phyloP scores from a whole-genome alignment of 345 rosid genomes.

The Ceriops zippeliana region DNA sequence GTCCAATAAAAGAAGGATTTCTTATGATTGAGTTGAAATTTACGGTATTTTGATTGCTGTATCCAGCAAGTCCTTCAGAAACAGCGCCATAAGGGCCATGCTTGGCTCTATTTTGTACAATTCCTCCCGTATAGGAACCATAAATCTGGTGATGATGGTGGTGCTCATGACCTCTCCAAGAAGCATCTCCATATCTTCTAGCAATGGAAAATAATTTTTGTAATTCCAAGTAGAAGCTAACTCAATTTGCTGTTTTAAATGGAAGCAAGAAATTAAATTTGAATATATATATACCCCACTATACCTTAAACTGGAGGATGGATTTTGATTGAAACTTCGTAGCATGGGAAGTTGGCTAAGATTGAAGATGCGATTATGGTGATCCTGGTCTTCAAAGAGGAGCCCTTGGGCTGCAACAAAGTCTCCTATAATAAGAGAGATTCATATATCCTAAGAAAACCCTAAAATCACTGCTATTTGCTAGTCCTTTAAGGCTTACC shows the following conservation, averaged over 20 bases:
- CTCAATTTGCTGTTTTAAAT: not conserved
- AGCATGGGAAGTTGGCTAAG: conserved; percentile 64
- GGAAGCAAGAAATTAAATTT: not conserved
- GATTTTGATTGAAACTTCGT: conserved; percentile 46
- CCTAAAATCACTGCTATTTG: conserved; percentile 26
- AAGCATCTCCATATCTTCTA: conserved; percentile 44
- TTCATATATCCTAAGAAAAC: conserved; percentile 7
- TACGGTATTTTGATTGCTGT: conserved; percentile 26
- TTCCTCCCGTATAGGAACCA: conserved; percentile 23
- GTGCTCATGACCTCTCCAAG: conserved; percentile 39
- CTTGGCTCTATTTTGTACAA: conserved; percentile 24
- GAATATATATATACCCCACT: not conserved
- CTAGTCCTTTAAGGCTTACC: conserved; percentile 4
- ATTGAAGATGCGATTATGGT: conserved; percentile 38
- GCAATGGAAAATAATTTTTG: not conserved
- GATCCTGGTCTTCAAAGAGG: conserved; percentile 39
- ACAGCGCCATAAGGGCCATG: conserved; percentile 33
- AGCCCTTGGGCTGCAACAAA: conserved; percentile 45
- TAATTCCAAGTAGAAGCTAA: not conserved
- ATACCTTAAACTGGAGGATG: conserved; percentile 36
- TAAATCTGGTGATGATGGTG: conserved; percentile 24
- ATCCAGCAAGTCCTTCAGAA: conserved; percentile 28
- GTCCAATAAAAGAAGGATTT: conserved; percentile 13
- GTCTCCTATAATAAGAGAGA: conserved; percentile 4
- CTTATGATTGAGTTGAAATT: conserved; percentile 23